phyloP scores from a whole-genome alignment of 345 rosid genomes.

The Moricandia arvensis region DNA sequence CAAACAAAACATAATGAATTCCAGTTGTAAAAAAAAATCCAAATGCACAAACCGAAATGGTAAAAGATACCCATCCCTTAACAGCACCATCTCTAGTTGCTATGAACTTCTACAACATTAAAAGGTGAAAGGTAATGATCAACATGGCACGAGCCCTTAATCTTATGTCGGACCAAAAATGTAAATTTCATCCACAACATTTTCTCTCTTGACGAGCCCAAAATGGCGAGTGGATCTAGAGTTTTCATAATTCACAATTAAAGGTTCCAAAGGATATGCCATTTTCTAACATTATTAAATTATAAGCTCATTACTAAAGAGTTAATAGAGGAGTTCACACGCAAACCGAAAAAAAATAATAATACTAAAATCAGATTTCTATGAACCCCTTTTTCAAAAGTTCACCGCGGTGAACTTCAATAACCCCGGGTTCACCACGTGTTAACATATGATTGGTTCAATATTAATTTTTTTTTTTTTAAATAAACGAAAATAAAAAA shows the following conservation, averaged over 20 bases:
- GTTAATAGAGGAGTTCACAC: too few relatives aligned
- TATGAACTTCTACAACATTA: conserved; percentile 12
- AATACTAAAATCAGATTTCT: too few relatives aligned
- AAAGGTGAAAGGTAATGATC: conserved; percentile 22
- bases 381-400: too few relatives aligned
- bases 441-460: too few relatives aligned
- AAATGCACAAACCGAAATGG: background rate
- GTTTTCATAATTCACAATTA: background rate
- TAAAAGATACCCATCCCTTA: conserved; percentile 11
- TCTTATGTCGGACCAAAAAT: conserved; percentile 30
- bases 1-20: background rate
- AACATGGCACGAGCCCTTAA: conserved; percentile 24
- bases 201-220: conserved; percentile 13
- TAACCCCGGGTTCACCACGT: too few relatives aligned
- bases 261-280: conserved; percentile 26
- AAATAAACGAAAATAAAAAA: too few relatives aligned
- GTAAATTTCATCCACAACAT: conserved; percentile 1
- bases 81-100: conserved; percentile 24
- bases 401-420: too few relatives aligned
- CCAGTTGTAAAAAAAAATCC: background rate
- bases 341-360: too few relatives aligned
- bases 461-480: too few relatives aligned
- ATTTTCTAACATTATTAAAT: background rate
- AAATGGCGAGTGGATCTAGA: conserved; percentile 12
- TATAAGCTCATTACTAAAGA: background rate